Base-by-base conservation (phyloP, 208 protist genomes). In the Leishmania tarentolae region DNA sequence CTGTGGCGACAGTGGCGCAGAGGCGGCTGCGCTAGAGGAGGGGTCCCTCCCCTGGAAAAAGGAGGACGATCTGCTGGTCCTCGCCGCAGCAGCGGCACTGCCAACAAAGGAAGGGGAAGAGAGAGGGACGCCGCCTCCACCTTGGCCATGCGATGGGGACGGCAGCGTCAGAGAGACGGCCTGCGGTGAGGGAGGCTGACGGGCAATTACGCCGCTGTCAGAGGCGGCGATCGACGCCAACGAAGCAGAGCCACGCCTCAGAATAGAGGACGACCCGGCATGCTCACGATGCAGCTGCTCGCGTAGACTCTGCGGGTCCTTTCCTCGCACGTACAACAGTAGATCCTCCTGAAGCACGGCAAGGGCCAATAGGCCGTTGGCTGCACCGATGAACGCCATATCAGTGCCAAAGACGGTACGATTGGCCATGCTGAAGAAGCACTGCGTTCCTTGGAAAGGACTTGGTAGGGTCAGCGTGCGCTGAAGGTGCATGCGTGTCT, bases 371-470 rank as follows among this genome's bases (percentile, higher is more conserved):
- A 93, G 78, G 47, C 93, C 93, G 52, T 83, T 92, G 31, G 83
- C 84, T 7, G 87, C 87, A 28, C 90, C 93, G 17, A 96, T 79
- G 70, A 92, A 89, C 13, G 89, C 90, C 86, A 95, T 88, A 66
- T 96, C 89, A 8, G 86, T 80, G 65, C 89, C 90, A 79, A 91
- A 94, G 44, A 95, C 76, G 0, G 91, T 92, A 28, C 83, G 79
- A 79, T 95, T 96, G 6, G 91, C 91, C 83, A 96, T 91, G 80
- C 90, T 87, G 63, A 96, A 96, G 76, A 87, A 95, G 37, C 83
- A 81, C 37, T 88, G 85, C 0, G 82, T 87, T 40, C 78, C 57
- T 65, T 92, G 90, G 78, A 94, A 95, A 46, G 83, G 78, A 44
- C 85, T 82, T 3, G 93, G 91, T 28, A 96, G 83, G 3, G 78